A percentile compares a stretch with the other conserved stretches of the same genome.
Conservation (phyloP, 176 grass and related monocot genomes). For the Oryza punctata region DNA sequence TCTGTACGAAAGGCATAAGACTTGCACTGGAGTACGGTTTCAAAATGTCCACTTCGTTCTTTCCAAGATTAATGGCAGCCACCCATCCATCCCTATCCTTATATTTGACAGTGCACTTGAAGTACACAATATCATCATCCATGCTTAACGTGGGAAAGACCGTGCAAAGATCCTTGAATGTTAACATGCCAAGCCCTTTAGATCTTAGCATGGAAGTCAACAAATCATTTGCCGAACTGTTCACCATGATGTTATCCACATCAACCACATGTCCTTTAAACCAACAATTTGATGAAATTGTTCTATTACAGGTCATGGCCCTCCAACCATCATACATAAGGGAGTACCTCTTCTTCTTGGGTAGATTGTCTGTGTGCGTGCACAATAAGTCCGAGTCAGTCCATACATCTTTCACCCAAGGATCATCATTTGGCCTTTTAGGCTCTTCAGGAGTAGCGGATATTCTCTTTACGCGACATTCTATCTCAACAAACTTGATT, state of each 20-base stretch:
- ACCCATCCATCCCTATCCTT: too few species aligned
- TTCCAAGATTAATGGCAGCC: too few species aligned
- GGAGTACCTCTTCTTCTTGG: background rate
- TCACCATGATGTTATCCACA: background rate
- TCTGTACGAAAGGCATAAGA: too few species aligned
- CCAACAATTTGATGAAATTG: background rate
- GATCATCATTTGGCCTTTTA: background rate
- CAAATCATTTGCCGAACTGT: background rate
- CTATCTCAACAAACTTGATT: slow-evolving; percentile 12
- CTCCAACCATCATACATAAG: background rate
- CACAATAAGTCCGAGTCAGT: slow-evolving; percentile 8
- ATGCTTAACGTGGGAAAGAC: background rate
- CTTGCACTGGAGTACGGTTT: too few species aligned
- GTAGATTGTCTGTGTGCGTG: background rate
- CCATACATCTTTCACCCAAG: background rate
- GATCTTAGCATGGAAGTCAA: background rate
- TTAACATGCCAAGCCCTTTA: background rate
- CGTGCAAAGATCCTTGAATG: background rate
- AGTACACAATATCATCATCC: too few species aligned
- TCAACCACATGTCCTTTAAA: background rate
- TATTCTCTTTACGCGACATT: background rate
- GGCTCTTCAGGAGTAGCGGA: background rate
- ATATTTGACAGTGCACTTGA: too few species aligned
- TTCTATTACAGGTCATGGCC: background rate
- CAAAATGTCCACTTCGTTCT: too few species aligned